Percentiles rank a stretch among this genome's conserved stretches.
Evolutionary conservation across 1,284 basidiomycete genomes (phyloP).

Genomic region (Inonotus obliquus): DNA sequence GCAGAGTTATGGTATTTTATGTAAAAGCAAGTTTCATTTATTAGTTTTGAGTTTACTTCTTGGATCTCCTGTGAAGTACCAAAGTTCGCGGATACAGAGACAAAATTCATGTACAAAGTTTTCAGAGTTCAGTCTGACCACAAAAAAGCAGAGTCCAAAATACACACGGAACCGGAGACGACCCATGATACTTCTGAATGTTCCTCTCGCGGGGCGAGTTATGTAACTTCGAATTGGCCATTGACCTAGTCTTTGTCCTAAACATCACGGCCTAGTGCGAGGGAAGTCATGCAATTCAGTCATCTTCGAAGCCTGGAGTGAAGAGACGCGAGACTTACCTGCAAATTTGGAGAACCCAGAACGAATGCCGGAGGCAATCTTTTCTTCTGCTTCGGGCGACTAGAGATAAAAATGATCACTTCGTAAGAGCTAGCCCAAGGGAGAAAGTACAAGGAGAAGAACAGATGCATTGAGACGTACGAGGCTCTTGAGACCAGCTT

Average conservation of each 20-base stretch:
- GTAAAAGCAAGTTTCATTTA: too few species aligned
- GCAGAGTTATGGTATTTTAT: too few species aligned
- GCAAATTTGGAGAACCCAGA: constrained; percentile 1
- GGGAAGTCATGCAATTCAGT: neutral
- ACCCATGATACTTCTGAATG: too few species aligned
- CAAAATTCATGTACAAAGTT: too few species aligned
- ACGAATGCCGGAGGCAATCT: neutral
- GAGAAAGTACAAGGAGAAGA: neutral
- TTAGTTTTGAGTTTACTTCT: too few species aligned
- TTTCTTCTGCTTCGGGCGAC: neutral
- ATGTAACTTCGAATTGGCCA: neutral
- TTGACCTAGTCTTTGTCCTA: neutral
- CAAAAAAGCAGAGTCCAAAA: too few species aligned
- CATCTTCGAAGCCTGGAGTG: too few species aligned
- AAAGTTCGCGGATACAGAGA: too few species aligned
- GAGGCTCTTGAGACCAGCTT: constrained; percentile 5
- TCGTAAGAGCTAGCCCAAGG: neutral
- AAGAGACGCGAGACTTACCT: neutral
- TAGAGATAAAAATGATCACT: neutral
- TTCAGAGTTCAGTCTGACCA: too few species aligned
- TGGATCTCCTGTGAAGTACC: too few species aligned
- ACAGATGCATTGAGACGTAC: neutral
- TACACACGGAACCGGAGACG: too few species aligned
- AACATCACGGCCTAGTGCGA: neutral
- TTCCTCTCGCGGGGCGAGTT: too few species aligned